phyloP scores from a whole-genome alignment of 73 alveolate species.

The Paraurostyla sp. region DNA sequence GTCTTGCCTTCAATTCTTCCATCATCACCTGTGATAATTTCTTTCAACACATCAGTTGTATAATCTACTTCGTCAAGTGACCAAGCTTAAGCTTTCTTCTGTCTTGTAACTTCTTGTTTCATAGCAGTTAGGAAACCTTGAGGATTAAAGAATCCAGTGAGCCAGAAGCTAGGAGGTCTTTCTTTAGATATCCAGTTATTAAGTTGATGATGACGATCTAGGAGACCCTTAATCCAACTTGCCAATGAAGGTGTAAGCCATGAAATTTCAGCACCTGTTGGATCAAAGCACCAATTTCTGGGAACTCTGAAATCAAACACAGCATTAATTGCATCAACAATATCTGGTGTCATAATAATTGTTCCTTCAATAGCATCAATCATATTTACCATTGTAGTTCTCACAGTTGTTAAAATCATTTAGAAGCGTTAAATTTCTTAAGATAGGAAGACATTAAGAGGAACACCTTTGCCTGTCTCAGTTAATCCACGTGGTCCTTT shows the following conservation, averaged over 20 bases:
- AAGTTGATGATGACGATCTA: conserved; percentile 96
- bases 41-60: conserved; percentile 83
- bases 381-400: conserved; percentile 91
- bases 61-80: conserved; percentile 95
- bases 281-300: conserved; percentile 98
- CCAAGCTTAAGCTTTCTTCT: conserved; percentile 95
- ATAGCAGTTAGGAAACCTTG: conserved; percentile 99
- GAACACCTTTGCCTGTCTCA: conserved; percentile 98
- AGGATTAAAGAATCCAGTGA: conserved; percentile 99
- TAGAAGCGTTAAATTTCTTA: conserved; percentile 97
- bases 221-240: conserved; percentile 98
- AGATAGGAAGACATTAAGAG: conserved; percentile 99
- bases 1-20: conserved; percentile 82
- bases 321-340: conserved; percentile 94
- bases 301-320: conserved; percentile 98
- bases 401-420: conserved; percentile 92
- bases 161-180: conserved; percentile 94
- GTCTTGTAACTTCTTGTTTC: conserved; percentile 97
- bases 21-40: conserved; percentile 77
- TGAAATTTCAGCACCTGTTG: conserved; percentile 99
- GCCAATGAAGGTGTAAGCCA: conserved; percentile 99
- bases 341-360: conserved; percentile 99
- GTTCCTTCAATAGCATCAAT: conserved; percentile 99
- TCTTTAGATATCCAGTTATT: conserved; percentile 97
- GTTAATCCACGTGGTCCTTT: conserved; percentile 92